Base-by-base conservation (phyloP, 352 stramenopile species). In the Pythium phragmiticola region DNA sequence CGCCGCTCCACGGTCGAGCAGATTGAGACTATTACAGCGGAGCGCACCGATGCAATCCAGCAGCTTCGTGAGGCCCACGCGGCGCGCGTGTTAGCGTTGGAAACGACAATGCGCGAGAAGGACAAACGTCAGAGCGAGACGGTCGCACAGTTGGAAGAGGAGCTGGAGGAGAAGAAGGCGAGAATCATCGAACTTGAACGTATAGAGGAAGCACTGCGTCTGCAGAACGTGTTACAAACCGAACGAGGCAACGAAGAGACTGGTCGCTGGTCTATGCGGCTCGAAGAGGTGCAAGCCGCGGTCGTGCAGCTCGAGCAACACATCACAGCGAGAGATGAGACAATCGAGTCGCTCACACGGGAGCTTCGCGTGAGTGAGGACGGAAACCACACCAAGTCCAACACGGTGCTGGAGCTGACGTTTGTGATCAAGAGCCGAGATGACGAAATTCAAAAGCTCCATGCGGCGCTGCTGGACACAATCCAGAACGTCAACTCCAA, bases 361-460 rank as follows among this genome's bases (percentile, higher is more conserved):
- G 64, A 77, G 33, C 54, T 88, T 0, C 72, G 69, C 30, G 43
- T 59, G 6, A 69, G 68, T 1, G 54, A 68, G 16, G 82, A 89
- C 28, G 80, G 83, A 4, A 65, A 72, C 8, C 70, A 81, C 30
- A 62, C 75, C 21, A 89, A 90, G 55, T 75, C 72, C 4, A 84
- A 74, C 28, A 88, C 76, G 17, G 82, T 91, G 30, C 54, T 89
- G 21, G 78, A 89, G 66, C 71, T 91, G n/a, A 87, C 78, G n/a
- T 87, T 87, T 60, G 77, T 89, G 34, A 75, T 91, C 58, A 83
- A 89, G 58, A 88, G 80, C 51, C 80, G 80, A 1, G 82, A 91
- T 39, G 80, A 88, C 16, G 82, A 91, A 62, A 73, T 89, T 57
- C 75, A 87, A 28, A 82, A 80, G 50, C 63, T 89, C 17, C 73